Conservation (phyloP, 2,329 filamentous ascomycete genomes). For the Hypoxylon rubiginosum region DNA sequence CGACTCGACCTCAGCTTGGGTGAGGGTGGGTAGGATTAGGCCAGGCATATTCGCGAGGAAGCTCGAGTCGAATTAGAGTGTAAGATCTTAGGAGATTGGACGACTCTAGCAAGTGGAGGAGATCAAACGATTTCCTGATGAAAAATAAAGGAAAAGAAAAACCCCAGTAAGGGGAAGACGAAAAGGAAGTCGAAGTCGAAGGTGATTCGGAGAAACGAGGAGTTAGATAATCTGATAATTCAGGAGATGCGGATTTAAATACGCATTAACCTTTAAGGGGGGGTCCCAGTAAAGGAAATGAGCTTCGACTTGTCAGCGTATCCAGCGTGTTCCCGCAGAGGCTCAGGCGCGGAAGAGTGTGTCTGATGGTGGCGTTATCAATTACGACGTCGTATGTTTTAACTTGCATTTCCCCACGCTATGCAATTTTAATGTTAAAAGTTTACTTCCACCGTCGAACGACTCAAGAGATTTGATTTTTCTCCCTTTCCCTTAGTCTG, state of each 20-base stretch:
- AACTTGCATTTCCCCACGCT: constrained; percentile 14
- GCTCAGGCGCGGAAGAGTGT: constrained; percentile 22
- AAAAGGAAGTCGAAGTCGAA: constrained; percentile 14
- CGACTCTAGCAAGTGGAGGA: constrained; percentile 7
- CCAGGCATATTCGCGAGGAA: constrained; percentile 74
- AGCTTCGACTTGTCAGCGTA: constrained; percentile 30
- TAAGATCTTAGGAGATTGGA: constrained; percentile 24
- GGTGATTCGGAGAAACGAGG: constrained; percentile 24
- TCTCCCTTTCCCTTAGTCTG: not conserved
- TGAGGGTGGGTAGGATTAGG: constrained; percentile 85
- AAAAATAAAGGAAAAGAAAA: constrained; percentile 21
- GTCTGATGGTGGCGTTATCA: constrained; percentile 49
- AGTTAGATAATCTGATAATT: constrained; percentile 26
- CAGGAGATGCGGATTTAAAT: constrained; percentile 39
- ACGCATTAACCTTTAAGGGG: constrained; percentile 39
- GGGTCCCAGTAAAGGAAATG: constrained; percentile 37
- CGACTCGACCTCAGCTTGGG: constrained; percentile 81
- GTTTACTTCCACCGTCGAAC: not conserved
- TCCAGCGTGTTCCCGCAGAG: constrained; percentile 5
- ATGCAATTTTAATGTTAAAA: constrained; percentile 27
- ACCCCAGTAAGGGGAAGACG: constrained; percentile 1
- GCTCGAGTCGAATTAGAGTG: constrained; percentile 28
- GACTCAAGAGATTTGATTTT: not conserved
- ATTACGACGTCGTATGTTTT: constrained; percentile 41
- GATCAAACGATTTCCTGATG: constrained; percentile 6